These are phyloP conservation scores for Coemansia sp. DNA, from an alignment of 192 early-diverging fungal genomes.

Conservation along the genomic window DNA sequence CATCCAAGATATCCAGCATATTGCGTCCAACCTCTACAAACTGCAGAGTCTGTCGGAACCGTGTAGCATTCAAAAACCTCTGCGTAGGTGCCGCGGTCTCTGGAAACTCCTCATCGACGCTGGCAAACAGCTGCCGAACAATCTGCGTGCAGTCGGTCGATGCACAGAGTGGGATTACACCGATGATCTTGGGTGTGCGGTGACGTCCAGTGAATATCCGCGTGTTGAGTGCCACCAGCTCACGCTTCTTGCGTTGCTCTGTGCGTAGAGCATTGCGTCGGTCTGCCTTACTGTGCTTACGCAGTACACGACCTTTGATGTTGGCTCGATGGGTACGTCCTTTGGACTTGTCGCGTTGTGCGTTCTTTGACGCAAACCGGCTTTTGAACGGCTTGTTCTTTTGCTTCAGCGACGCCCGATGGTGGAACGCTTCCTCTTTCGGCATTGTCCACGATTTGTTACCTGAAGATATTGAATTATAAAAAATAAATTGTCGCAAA, in stretches of 20 bases:
- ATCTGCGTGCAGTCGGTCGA: constrained; percentile 58
- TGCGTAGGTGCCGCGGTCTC: constrained; percentile 9
- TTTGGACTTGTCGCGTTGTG: constrained; percentile 77
- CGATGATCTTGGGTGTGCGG: constrained; percentile 86
- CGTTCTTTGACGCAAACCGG: constrained; percentile 80
- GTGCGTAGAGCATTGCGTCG: constrained; percentile 77
- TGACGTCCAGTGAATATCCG: constrained; percentile 80
- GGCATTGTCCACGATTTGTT: constrained; percentile 13
- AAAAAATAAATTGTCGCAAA: too few relatives aligned
- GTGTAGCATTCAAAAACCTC: constrained; percentile 54
- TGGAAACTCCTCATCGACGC: constrained; percentile 55
- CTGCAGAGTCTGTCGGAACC: constrained; percentile 90
- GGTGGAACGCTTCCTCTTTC: constrained; percentile 54
- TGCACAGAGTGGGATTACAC: constrained; percentile 84
- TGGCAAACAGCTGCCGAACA: constrained; percentile 48
- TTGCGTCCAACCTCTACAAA: constrained; percentile 75
- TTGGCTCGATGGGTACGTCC: constrained; percentile 64
- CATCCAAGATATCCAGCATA: constrained; percentile 82
- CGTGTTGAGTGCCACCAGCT: constrained; percentile 61
- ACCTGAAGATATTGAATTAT: too few relatives aligned
- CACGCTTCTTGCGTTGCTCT: constrained; percentile 78
- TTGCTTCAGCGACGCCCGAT: constrained; percentile 81
- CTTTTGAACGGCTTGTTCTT: constrained; percentile 97
- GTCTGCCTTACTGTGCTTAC: constrained; percentile 63
- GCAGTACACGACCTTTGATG: constrained; percentile 56